These are phyloP conservation scores for Musa acuminata DNA, from an alignment of 176 grass and related monocot genomes.

Conservation along the genomic window DNA sequence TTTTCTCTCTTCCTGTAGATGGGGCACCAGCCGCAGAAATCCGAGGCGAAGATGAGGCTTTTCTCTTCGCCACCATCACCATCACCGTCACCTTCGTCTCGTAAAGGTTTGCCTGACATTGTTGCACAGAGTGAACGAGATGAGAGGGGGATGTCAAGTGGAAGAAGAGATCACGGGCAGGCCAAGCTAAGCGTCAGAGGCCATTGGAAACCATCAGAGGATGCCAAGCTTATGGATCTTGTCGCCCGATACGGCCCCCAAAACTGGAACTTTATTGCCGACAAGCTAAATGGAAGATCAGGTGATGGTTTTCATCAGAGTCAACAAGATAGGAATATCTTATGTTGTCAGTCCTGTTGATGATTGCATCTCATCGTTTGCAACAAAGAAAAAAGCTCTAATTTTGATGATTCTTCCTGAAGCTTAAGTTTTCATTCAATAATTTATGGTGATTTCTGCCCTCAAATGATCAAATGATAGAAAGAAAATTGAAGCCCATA, in stretches of 20 bases:
- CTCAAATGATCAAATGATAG: background rate
- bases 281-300: constrained; percentile 19
- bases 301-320: background rate
- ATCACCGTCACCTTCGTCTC: background rate
- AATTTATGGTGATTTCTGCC: background rate
- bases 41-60: background rate
- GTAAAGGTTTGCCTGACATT: background rate
- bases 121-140: background rate
- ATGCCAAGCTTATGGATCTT: constrained; percentile 12
- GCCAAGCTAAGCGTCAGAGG: constrained; percentile 8
- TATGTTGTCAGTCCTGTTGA: background rate
- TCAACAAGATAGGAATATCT: background rate
- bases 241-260: constrained; percentile 7
- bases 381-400: background rate
- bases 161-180: background rate
- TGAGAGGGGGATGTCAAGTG: background rate
- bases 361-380: background rate
- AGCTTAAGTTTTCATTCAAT: background rate
- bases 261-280: constrained; percentile 16
- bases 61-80: background rate
- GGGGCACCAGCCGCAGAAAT: background rate
- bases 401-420: too few species aligned
- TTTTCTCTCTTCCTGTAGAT: background rate
- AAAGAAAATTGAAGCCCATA: background rate
- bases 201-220: constrained; percentile 18